Evolutionary conservation across 305 asterid species (phyloP).

Genomic region (Fraxinus latifolia): DNA sequence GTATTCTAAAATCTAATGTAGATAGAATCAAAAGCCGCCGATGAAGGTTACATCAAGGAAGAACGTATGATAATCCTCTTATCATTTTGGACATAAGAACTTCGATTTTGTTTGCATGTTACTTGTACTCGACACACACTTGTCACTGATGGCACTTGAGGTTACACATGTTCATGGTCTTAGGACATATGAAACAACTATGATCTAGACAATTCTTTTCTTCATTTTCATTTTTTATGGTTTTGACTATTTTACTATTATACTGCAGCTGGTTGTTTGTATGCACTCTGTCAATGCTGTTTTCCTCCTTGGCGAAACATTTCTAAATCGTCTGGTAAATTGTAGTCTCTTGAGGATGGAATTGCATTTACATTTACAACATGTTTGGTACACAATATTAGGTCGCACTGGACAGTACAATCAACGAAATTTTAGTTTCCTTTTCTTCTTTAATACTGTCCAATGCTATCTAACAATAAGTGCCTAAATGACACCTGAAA

Average conservation of each 20-base stretch:
- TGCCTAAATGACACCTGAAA: slow-evolving; percentile 4
- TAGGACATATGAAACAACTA: not conserved
- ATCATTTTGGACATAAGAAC: not conserved
- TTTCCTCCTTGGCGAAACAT: slow-evolving; percentile 68
- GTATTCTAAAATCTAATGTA: not conserved
- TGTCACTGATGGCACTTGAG: not conserved
- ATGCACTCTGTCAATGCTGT: slow-evolving; percentile 78
- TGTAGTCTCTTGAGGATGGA: not conserved
- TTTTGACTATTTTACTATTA: not conserved
- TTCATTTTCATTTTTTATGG: not conserved
- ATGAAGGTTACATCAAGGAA: not conserved
- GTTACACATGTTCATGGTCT: not conserved
- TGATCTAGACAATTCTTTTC: not conserved
- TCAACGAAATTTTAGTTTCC: not conserved
- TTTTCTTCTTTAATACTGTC: not conserved
- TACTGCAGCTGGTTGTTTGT: slow-evolving; percentile 56
- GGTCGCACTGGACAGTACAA: not conserved
- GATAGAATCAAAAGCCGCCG: not conserved
- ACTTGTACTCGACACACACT: not conserved
- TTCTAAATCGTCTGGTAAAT: slow-evolving; percentile 64
- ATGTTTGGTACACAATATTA: not conserved
- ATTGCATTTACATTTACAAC: slow-evolving; percentile 1
- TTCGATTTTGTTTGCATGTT: not conserved
- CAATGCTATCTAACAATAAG: not conserved
- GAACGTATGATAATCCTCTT: not conserved